phyloP scores from a whole-genome alignment of 352 stramenopile genomes.

The Pythium angustatum region DNA sequence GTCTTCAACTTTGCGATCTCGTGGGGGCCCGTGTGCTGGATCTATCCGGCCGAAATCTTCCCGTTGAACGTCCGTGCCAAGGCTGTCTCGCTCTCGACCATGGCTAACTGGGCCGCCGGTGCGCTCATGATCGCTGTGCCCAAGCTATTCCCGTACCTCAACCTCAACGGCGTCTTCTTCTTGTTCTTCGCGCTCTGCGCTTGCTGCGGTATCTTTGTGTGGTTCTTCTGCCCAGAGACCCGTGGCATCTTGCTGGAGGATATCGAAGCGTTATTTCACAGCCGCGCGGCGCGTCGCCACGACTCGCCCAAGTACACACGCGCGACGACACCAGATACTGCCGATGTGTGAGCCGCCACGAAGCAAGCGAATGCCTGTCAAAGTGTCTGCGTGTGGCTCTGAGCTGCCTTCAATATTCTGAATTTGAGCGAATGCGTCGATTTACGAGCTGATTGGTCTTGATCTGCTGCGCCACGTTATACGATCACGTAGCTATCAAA shows the following conservation, averaged over 20 bases:
- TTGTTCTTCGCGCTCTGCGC: constrained; percentile 47
- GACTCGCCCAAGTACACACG: constrained; percentile 16
- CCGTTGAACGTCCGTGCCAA: constrained; percentile 45
- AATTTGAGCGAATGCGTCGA: neutral
- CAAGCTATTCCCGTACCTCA: constrained; percentile 53
- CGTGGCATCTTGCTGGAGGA: constrained; percentile 43
- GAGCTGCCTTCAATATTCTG: neutral
- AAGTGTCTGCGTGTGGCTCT: neutral
- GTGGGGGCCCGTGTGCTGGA: constrained; percentile 59
- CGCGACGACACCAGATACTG: neutral
- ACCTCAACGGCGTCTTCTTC: constrained; percentile 54
- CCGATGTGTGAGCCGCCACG: neutral
- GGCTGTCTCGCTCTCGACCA: constrained; percentile 37
- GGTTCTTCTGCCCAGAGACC: constrained; percentile 44
- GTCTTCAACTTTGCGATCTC: constrained; percentile 59
- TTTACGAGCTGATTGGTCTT: too few relatives aligned
- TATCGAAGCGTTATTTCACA: constrained; percentile 38
- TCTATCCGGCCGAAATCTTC: constrained; percentile 65
- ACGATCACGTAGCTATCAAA: too few relatives aligned
- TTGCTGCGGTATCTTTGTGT: constrained; percentile 37
- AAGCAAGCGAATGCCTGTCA: too few relatives aligned
- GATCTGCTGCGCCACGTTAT: neutral
- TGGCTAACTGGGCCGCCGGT: constrained; percentile 34
- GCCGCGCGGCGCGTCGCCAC: neutral
- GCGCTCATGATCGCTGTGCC: constrained; percentile 41